Conservation (phyloP, 2,329 filamentous ascomycete genomes). For the Fonsecaea erecta region DNA sequence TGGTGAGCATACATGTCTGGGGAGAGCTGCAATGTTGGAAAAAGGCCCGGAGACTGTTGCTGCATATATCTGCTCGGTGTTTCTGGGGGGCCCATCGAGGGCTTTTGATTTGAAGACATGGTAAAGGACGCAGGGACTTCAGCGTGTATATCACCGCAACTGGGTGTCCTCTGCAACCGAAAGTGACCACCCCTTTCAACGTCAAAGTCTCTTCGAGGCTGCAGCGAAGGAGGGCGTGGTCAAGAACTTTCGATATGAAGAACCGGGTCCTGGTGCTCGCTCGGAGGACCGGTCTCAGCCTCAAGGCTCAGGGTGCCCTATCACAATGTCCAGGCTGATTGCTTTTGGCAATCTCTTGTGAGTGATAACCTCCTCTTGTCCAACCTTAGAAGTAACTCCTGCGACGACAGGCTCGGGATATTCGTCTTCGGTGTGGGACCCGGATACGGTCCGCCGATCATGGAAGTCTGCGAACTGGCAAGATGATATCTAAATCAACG, state of each 20-base stretch:
- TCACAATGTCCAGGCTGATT: background rate
- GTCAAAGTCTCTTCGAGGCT: background rate
- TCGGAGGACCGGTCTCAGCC: background rate
- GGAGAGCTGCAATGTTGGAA: slow-evolving; percentile 61
- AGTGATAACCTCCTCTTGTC: slow-evolving; percentile 2
- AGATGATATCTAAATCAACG: slow-evolving; percentile 1
- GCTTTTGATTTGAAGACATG: slow-evolving; percentile 34
- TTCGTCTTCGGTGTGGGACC: slow-evolving; percentile 15
- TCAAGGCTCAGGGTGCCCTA: background rate
- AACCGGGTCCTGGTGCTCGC: background rate
- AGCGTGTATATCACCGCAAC: background rate
- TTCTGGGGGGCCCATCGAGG: slow-evolving; percentile 48
- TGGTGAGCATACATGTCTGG: slow-evolving; percentile 60
- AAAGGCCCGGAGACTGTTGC: slow-evolving; percentile 53
- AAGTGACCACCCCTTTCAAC: background rate
- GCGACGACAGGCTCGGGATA: slow-evolving; percentile 1
- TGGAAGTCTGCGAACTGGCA: slow-evolving; percentile 2
- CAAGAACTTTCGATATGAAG: background rate
- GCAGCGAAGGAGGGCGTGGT: background rate
- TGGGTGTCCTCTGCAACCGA: background rate
- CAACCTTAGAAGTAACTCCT: background rate
- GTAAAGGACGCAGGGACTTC: background rate
- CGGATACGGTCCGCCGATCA: slow-evolving; percentile 1
- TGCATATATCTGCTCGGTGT: slow-evolving; percentile 51
- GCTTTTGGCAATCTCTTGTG: background rate